A percentile compares a stretch with the other conserved stretches of the same genome.
These are phyloP conservation scores for Citrus hindsii DNA, from an alignment of 345 rosid species.

Conservation along the genomic window DNA sequence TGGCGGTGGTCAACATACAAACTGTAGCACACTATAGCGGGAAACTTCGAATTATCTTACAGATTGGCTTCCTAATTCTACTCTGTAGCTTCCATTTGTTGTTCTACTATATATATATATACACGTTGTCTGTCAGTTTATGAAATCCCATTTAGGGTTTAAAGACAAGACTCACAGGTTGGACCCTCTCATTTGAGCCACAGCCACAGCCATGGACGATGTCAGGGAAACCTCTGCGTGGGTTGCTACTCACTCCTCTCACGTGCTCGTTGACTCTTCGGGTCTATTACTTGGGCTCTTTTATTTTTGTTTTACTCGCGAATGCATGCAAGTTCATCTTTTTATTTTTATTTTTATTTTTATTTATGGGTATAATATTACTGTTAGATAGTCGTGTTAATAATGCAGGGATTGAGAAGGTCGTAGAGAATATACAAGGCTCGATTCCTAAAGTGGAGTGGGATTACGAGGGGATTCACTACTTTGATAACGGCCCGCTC, in stretches of 20 bases:
- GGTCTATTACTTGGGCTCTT: conserved; percentile 22
- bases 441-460: conserved; percentile 68
- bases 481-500: conserved; percentile 62
- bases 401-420: conserved; percentile 58
- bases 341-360: neutral
- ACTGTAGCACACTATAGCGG: conserved; percentile 19
- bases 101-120: too few relatives aligned
- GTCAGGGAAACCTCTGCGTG: conserved; percentile 63
- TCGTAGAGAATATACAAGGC: conserved; percentile 41
- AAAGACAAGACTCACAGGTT: neutral
- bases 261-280: conserved; percentile 46
- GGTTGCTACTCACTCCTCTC: conserved; percentile 61
- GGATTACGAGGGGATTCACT: conserved; percentile 88
- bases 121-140: neutral
- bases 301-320: neutral
- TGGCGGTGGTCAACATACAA: too few relatives aligned
- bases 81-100: neutral
- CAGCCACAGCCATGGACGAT: conserved; percentile 44
- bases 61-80: neutral
- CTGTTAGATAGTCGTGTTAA: neutral
- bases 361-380: neutral
- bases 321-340: neutral
- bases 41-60: conserved; percentile 28
- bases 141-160: neutral
- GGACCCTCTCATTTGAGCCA: too few relatives aligned